A percentile compares a stretch with the other conserved stretches of the same genome.
Conservation (phyloP, 257 asterid genomes). For the Solanum medicagineum region DNA sequence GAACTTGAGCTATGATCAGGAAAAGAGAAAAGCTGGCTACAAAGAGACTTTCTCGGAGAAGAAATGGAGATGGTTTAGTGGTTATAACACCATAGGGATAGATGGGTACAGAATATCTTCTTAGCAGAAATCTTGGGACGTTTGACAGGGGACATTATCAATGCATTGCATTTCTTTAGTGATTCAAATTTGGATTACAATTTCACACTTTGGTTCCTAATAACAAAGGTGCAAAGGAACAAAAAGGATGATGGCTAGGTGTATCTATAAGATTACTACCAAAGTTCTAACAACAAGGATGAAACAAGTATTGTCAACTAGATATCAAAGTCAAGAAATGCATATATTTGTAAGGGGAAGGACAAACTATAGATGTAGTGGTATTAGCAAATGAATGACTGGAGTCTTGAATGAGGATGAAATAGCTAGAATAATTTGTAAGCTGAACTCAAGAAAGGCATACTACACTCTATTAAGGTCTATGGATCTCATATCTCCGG, state of each 20-base stretch:
- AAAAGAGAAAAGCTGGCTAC: too few relatives aligned
- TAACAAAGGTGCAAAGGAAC: neutral
- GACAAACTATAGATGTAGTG: neutral
- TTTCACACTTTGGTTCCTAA: neutral
- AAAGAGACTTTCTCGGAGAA: too few relatives aligned
- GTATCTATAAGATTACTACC: neutral
- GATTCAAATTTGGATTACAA: too few relatives aligned
- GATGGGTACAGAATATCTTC: too few relatives aligned
- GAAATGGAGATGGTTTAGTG: too few relatives aligned
- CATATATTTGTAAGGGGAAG: neutral
- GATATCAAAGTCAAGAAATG: neutral
- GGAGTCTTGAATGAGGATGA: neutral
- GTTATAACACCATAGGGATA: too few relatives aligned
- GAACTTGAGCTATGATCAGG: too few relatives aligned
- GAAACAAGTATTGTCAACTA: neutral
- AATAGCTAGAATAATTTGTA: neutral
- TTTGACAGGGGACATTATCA: neutral
- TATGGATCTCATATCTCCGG: neutral
- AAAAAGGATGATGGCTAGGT: neutral
- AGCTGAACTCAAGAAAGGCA: neutral
- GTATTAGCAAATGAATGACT: neutral
- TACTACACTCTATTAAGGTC: neutral
- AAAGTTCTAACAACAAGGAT: neutral
- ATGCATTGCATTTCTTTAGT: neutral
- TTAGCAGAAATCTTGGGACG: too few relatives aligned